These are phyloP conservation scores for Populus ilicifolia DNA, from an alignment of 345 rosid genomes.

Conservation along the genomic window DNA sequence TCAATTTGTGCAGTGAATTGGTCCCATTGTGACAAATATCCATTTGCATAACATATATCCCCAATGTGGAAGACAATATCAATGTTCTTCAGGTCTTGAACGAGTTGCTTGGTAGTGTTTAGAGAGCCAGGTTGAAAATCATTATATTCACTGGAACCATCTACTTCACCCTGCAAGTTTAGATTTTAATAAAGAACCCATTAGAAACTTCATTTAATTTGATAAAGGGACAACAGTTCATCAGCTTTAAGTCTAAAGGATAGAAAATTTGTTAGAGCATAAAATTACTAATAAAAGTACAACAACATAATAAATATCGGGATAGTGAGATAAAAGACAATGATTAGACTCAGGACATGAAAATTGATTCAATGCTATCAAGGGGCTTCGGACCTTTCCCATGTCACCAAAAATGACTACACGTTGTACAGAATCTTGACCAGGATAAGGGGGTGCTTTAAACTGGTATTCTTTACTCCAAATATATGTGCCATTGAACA, in stretches of 20 bases:
- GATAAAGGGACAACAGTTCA: neutral
- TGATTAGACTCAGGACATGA: too few relatives aligned
- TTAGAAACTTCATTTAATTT: slow-evolving; percentile 1
- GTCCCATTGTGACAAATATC: slow-evolving; percentile 75
- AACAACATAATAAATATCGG: neutral
- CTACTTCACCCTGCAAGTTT: slow-evolving; percentile 49
- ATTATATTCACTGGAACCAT: slow-evolving; percentile 57
- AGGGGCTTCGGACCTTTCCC: slow-evolving; percentile 64
- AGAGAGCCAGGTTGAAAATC: slow-evolving; percentile 51
- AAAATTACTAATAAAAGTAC: too few relatives aligned
- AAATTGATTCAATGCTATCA: too few relatives aligned
- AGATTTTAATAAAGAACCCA: slow-evolving; percentile 3
- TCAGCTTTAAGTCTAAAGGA: neutral
- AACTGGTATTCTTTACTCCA: slow-evolving; percentile 63
- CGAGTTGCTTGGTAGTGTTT: slow-evolving; percentile 59
- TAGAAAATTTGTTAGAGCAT: too few relatives aligned
- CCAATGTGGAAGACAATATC: slow-evolving; percentile 69
- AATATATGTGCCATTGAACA: slow-evolving; percentile 39
- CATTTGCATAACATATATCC: slow-evolving; percentile 63
- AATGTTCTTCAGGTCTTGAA: slow-evolving; percentile 44
- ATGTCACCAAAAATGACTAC: slow-evolving; percentile 74
- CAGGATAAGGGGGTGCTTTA: slow-evolving; percentile 69
- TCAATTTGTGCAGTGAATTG: slow-evolving; percentile 67
- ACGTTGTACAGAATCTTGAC: slow-evolving; percentile 60
- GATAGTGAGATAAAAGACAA: too few relatives aligned